Evolutionary conservation across 2,329 filamentous ascomycete genomes (phyloP), one percentile per base, ranked within the genome.

Genomic region (Colletotrichum chrysophilum): DNA sequence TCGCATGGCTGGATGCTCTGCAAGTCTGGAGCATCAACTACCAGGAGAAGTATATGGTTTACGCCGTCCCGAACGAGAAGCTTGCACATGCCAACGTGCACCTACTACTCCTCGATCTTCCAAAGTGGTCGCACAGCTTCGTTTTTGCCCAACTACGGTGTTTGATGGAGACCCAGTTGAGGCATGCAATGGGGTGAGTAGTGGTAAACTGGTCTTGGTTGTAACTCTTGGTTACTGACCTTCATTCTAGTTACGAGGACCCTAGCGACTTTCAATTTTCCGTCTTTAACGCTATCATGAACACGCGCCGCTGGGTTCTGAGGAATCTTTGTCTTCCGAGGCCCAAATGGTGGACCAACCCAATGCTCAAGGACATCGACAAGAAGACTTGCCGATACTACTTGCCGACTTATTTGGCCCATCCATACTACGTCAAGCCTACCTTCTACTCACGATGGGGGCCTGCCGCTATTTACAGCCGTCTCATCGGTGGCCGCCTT

Each of bases 341-440:
- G 21, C 85, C 85, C 21, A 34, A 26, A 7, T 75, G 68, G 72
- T 71, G 68, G 72, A 56, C 24, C 7, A 56, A 61, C 13, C 78
- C 83, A 10, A 84, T 82, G 66, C 66, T 88, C 56, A 62, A 72
- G 14, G 78, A 79, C 8, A 80, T 86, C 71, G 81, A 82, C 8
- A 82, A 87, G 6, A 80, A 85, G 21, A 83, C 86, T 3, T 85
- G 86, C 2, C 84, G 85, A 14, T 84, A 86, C 76, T 85, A 86
- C 76, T 74, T 85, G 12, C 80, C 79, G 0, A 66, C 81, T 14
- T 90, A 87, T 82, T 84, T 87, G 36, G 84, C 86, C 0, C 86
- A 88, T 16, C 90, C 90, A 10, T 91, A 88, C 81, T 91, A 91
- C 78, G 85, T 90, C 61, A 86, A 88, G 77, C 86, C 85, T 32